Evolutionary conservation across 177 flowering plant species (phyloP).

Genomic region (Vitis hybrid): DNA sequence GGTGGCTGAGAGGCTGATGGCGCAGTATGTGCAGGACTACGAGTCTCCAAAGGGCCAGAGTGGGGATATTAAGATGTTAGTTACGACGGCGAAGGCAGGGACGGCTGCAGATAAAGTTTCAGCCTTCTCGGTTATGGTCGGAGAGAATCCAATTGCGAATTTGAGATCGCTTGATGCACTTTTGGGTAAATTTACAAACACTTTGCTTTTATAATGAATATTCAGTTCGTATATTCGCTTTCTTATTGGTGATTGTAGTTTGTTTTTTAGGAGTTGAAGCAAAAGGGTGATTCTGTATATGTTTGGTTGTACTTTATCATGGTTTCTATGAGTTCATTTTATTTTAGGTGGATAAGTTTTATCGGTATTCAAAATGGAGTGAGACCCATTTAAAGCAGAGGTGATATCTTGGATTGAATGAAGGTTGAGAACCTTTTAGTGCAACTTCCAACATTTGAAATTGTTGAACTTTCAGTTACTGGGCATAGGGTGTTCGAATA

Average conservation of each 20-base stretch:
- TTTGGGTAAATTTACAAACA: conserved; percentile 44
- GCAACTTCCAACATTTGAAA: too few species aligned
- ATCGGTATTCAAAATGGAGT: too few species aligned
- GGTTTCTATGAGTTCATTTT: too few species aligned
- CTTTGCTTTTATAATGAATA: not conserved
- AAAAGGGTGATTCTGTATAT: too few species aligned
- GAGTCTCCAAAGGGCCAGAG: conserved; percentile 58
- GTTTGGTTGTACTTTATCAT: too few species aligned
- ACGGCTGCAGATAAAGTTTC: conserved; percentile 91
- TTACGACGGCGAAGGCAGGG: conserved; percentile 77
- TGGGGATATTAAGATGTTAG: conserved; percentile 87
- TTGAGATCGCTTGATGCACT: conserved; percentile 79
- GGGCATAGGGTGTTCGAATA: too few species aligned
- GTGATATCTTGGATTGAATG: too few species aligned
- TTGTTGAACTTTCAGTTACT: too few species aligned
- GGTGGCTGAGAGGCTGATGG: conserved; percentile 73
- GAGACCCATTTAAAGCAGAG: too few species aligned
- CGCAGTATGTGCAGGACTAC: conserved; percentile 69
- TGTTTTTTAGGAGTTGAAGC: not conserved
- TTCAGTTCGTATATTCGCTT: not conserved
- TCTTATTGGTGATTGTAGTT: not conserved
- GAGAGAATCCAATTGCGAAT: conserved; percentile 89
- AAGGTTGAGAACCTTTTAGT: not conserved
- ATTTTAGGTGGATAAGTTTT: too few species aligned
- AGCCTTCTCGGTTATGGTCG: conserved; percentile 80